Base-by-base conservation (phyloP, 1,284 basidiomycete species). In the Pholiota adiposa region DNA sequence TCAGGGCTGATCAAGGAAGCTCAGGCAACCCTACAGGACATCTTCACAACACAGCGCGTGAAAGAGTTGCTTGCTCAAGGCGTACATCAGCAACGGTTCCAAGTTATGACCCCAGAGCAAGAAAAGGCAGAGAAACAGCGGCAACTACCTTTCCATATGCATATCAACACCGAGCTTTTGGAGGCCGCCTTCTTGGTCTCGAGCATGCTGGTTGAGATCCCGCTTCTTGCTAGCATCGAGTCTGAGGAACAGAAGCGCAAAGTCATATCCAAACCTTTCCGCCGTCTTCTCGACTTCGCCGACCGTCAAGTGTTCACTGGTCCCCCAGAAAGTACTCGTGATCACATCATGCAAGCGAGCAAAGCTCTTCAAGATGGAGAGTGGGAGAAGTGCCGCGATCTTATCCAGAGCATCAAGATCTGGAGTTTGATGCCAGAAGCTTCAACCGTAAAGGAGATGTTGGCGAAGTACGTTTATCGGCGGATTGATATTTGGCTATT, bases 281-380 rank as follows among this genome's bases (percentile, higher is more conserved):
- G 97, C 54, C 87, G 97, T 48, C 81, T 98, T 69, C 83, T 99
- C 61, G 97, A 99, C 79, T 96, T 97, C 73, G 96, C 97, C 3
- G 97, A 99, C 73, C 88, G 96, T 44, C 96, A 98, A 77, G 92
- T 98, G 9, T 99, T 99, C 77, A 96, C 95, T 43, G 97, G 97
- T 16, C 97, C 97, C 2, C 97, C 97, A 29, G 97, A 99, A 79
- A 98, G 94, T 75, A 99, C 97, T 53, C 83, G 97, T 44, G 97
- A 99, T 74, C 97, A 99, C 75, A 97, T 99, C 75, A 98, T 99
- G 94, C 97, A 98, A 77, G 97, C 97, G 4, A 93, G 92, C 77
- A 97, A 96, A 79, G 96, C 97, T 4, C 78, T 99, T 57, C 96
- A 98, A 77, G 89, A 92, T 64, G 97, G 97, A 51, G 95, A 99